Conservation (phyloP, 768 basidiomycete species). For the Rhodotorula sphaerocarpa region DNA sequence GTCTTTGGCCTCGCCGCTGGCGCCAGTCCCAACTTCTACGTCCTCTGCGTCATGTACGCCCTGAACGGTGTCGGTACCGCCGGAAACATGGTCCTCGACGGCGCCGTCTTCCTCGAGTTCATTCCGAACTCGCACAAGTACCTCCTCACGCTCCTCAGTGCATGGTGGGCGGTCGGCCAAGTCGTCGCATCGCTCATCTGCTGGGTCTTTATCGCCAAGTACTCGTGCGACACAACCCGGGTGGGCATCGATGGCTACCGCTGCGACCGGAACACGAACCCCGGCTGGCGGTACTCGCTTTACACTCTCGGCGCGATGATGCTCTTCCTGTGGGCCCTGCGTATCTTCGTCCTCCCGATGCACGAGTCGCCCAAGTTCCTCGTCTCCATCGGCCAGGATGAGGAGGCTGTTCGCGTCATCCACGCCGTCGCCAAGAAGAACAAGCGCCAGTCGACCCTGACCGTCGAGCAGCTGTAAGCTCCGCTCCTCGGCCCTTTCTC, state of each 20-base stretch:
- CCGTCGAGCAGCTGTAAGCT: background rate
- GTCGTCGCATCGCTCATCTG: background rate
- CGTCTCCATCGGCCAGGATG: background rate
- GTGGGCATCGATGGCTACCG: background rate
- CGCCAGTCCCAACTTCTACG: background rate
- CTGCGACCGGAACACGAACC: background rate
- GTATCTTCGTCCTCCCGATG: conserved; percentile 1
- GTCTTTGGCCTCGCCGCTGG: background rate
- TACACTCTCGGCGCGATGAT: background rate
- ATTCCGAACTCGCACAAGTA: background rate
- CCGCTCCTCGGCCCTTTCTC: too few relatives aligned
- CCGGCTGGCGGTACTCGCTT: background rate
- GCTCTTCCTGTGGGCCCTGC: background rate
- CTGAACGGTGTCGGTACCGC: background rate
- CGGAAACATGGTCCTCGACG: background rate
- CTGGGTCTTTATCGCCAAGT: background rate
- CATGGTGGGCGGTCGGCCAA: background rate
- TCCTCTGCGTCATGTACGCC: background rate
- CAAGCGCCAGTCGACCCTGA: background rate
- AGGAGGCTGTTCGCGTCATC: background rate
- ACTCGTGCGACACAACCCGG: background rate
- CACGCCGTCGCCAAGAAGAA: background rate
- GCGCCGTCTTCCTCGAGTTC: background rate
- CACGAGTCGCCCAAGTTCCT: conserved; percentile 1
- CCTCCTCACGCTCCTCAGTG: background rate